Evolutionary conservation across 2,329 filamentous ascomycete species (phyloP).

Genomic region (Dactylellina parvicollis): DNA sequence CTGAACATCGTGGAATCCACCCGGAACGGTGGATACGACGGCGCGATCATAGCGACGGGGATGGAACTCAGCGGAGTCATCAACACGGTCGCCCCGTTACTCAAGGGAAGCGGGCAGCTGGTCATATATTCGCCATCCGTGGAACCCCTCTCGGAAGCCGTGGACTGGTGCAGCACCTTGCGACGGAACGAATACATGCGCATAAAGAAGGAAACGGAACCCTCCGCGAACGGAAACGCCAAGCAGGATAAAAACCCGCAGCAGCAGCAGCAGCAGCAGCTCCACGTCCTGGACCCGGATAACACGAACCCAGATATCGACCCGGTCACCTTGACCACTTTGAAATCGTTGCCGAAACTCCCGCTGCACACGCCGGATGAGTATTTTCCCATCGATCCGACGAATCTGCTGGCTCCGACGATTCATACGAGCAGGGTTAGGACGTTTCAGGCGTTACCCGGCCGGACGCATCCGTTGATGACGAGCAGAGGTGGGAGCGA

Average conservation of each 20-base stretch:
- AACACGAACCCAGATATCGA: slow-evolving; percentile 60
- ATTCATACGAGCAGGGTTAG: slow-evolving; percentile 83
- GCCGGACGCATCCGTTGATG: slow-evolving; percentile 93
- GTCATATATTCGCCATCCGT: slow-evolving; percentile 84
- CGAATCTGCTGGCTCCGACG: slow-evolving; percentile 78
- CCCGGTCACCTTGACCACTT: slow-evolving; percentile 34
- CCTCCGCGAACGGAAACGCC: too few species aligned
- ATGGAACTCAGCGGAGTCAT: slow-evolving; percentile 85
- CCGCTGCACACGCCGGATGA: slow-evolving; percentile 26
- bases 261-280: too few species aligned
- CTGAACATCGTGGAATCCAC: slow-evolving; percentile 78
- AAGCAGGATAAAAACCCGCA: too few species aligned
- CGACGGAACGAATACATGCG: slow-evolving; percentile 79
- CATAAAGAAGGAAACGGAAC: slow-evolving; percentile 55
- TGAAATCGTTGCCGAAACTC: slow-evolving; percentile 27
- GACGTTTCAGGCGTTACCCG: slow-evolving; percentile 89
- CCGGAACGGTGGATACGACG: slow-evolving; percentile 79
- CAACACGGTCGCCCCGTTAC: slow-evolving; percentile 77
- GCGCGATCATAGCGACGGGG: slow-evolving; percentile 80
- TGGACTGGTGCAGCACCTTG: slow-evolving; percentile 84
- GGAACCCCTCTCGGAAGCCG: slow-evolving; percentile 79
- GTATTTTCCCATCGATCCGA: slow-evolving; percentile 69
- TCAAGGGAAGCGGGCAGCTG: slow-evolving; percentile 83
- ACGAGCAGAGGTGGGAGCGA: slow-evolving; percentile 86
- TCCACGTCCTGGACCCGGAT: slow-evolving; percentile 63